Base-by-base conservation (phyloP, 371 early-diverging fungal genomes). In the Ordospora colligata region DNA sequence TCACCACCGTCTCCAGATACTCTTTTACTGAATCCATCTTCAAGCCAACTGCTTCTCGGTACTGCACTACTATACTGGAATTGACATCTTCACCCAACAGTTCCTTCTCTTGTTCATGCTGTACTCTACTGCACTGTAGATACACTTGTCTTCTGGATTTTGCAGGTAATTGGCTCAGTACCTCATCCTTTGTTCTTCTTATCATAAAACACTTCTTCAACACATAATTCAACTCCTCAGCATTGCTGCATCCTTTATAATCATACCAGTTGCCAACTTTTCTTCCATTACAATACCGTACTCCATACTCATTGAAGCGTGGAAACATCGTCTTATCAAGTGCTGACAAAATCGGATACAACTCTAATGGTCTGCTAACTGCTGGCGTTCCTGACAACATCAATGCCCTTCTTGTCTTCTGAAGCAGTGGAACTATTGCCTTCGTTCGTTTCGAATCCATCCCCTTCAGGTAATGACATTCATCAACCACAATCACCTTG, bases 401-500 rank as follows among this genome's bases (percentile, higher is more conserved):
- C 7, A 90, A 70, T 0, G 83, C 84, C 7, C 85, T 65, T 5
- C 73, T 54, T 5, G 85, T 62, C 2, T 78, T 73, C 73, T 86
- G 71, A 10, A 89, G 44, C 17, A 89, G 23, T 11, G 88, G 88
- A 17, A 83, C 25, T 22, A 88, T 70, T 44, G 43, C 72, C 49
- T 80, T 80, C 10, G 87, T 85, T 47, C 89, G 75, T 80, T 87
- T 80, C 19, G 86, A 78, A 73, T 81, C 67, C 37, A 68, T 73
- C 23, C 74, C 80, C 71, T 89, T 89, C 46, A 90, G 50, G 58
- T 82, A 86, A 77, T 90, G 89, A 17, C 87, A 89, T 69, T 79
- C 85, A 73, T 77, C 87, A 40, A 63, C 76, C 43, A 85, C 82
- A 7, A 80, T 73, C 19, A 84, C 82, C 14, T 69, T 53, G 69